Evolutionary conservation across 2,329 filamentous ascomycete species (phyloP).

Genomic region (Fusarium metavorans): DNA sequence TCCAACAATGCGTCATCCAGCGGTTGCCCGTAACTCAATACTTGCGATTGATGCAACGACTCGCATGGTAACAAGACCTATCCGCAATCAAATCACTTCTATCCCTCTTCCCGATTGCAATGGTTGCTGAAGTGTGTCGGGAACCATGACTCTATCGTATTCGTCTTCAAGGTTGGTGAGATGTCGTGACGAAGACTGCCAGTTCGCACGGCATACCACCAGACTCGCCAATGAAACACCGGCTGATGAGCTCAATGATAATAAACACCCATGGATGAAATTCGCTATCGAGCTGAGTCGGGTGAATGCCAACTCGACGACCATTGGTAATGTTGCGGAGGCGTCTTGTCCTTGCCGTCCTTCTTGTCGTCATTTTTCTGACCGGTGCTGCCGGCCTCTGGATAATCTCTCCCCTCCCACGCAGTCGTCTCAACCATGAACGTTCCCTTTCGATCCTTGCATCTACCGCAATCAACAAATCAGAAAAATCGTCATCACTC

Average conservation of each 20-base stretch:
- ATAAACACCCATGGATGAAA: not conserved
- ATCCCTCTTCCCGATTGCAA: not conserved
- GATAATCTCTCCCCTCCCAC: constrained; percentile 63
- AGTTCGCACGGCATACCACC: not conserved
- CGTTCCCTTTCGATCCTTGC: constrained; percentile 65
- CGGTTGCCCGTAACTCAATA: not conserved
- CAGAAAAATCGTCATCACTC: not conserved
- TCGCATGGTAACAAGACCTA: not conserved
- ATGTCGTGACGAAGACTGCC: not conserved
- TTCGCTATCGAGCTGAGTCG: constrained; percentile 43
- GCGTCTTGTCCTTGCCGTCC: constrained; percentile 28
- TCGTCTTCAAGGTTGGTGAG: not conserved
- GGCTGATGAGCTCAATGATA: not conserved
- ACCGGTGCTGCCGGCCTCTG: not conserved
- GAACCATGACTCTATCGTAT: not conserved
- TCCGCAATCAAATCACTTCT: not conserved
- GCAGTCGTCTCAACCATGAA: constrained; percentile 74
- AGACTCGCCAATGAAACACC: not conserved
- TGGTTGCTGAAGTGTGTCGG: not conserved
- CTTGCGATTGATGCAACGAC: not conserved
- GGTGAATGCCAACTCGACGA: constrained; percentile 51
- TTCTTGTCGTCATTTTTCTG: constrained; percentile 24
- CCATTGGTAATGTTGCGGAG: constrained; percentile 48
- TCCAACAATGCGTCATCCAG: constrained; percentile 25
- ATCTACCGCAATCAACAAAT: constrained; percentile 57